Percentiles rank a stretch among this genome's conserved stretches.
Conservation (phyloP, 2,329 filamentous ascomycete species). For the Claviceps capensis region DNA sequence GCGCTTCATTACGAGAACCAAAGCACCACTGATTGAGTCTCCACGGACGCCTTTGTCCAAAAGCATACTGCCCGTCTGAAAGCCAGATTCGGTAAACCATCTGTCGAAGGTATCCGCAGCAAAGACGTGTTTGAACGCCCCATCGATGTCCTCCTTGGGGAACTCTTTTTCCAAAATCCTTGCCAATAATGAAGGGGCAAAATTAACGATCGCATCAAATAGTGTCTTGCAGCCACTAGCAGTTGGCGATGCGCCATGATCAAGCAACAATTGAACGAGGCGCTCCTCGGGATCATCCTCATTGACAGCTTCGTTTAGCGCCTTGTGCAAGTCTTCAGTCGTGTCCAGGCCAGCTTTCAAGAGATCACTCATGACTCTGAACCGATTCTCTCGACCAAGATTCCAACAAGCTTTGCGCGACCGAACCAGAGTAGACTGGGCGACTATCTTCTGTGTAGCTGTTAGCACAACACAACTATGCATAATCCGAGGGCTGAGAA, state of each 20-base stretch:
- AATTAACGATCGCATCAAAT: constrained; percentile 31
- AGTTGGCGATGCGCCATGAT: constrained; percentile 37
- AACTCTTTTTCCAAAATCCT: constrained; percentile 30
- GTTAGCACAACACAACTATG: background rate
- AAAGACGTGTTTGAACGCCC: constrained; percentile 32
- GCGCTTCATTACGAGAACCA: constrained; percentile 32
- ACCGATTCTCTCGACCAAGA: constrained; percentile 32
- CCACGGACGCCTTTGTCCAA: constrained; percentile 35
- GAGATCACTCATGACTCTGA: constrained; percentile 34
- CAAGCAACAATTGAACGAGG: constrained; percentile 32
- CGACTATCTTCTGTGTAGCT: constrained; percentile 28
- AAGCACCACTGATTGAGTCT: constrained; percentile 29
- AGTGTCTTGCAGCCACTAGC: constrained; percentile 39
- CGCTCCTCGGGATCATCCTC: constrained; percentile 35
- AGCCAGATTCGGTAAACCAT: constrained; percentile 35
- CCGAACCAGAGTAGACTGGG: constrained; percentile 31
- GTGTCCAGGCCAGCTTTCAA: constrained; percentile 36
- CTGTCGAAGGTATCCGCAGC: constrained; percentile 22
- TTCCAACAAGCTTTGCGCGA: constrained; percentile 42
- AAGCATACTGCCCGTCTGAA: constrained; percentile 32
- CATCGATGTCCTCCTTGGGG: constrained; percentile 27
- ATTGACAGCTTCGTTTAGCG: constrained; percentile 38
- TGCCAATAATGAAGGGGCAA: constrained; percentile 24
- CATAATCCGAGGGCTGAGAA: background rate
- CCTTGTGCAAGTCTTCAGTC: constrained; percentile 35